Conservation (phyloP, 345 rosid species). For the Syzygium grande region DNA sequence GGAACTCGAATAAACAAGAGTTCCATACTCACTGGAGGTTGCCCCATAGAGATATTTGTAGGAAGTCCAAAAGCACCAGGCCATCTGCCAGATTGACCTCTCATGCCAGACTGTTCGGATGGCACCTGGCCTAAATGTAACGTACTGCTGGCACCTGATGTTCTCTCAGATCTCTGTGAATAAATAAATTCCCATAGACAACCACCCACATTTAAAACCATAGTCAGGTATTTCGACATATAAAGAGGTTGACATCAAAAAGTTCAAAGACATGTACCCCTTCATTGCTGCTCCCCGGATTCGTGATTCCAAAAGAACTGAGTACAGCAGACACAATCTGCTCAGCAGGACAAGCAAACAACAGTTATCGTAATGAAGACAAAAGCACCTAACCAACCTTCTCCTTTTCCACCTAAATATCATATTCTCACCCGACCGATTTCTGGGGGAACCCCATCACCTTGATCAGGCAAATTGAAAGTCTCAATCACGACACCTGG, state of each 20-base stretch:
- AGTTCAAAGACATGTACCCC: conserved; percentile 32
- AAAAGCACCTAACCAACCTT: not conserved
- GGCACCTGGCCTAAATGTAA: conserved; percentile 23
- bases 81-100: conserved; percentile 31
- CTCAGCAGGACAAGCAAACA: not conserved
- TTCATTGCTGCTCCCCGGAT: conserved; percentile 32
- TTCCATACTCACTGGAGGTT: conserved; percentile 44
- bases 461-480: conserved; percentile 57
- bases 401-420: not conserved
- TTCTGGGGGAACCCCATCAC: conserved; percentile 67
- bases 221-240: not conserved
- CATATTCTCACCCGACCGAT: conserved; percentile 44
- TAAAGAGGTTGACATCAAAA: not conserved
- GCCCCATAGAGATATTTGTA: conserved; percentile 37
- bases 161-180: conserved; percentile 37
- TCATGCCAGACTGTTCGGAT: conserved; percentile 30
- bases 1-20: not conserved
- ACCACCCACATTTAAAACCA: not conserved
- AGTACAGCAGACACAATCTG: conserved; percentile 78
- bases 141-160: conserved; percentile 20
- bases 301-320: conserved; percentile 59
- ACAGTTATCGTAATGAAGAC: not conserved
- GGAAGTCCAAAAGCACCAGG: conserved; percentile 56
- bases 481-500: conserved; percentile 64
- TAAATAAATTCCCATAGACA: not conserved